Percentiles rank a stretch among this genome's conserved stretches.
Evolutionary conservation across 345 rosid genomes (phyloP).

Genomic region (Eucalyptus shirleyi): DNA sequence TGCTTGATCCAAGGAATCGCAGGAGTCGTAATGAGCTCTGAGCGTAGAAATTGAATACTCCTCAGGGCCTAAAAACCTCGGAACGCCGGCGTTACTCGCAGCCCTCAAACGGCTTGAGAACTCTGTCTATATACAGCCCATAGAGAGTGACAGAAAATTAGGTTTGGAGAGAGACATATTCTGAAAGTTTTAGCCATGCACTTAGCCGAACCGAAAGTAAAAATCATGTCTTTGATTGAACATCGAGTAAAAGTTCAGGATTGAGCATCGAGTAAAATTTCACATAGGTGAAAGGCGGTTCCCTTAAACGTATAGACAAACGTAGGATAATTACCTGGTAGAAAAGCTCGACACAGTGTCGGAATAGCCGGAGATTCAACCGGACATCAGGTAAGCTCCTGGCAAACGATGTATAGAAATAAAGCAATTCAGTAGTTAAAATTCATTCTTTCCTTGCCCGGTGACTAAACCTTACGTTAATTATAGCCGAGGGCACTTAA

Average conservation of each 20-base stretch:
- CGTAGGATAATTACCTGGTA: background rate
- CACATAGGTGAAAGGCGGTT: background rate
- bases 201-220: too few relatives aligned
- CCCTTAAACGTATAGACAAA: background rate
- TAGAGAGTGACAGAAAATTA: too few relatives aligned
- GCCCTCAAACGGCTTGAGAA: background rate
- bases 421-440: background rate
- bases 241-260: background rate
- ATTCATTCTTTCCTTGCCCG: background rate
- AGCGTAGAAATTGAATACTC: background rate
- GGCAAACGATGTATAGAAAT: background rate
- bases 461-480: background rate
- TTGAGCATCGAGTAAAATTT: too few relatives aligned
- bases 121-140: too few relatives aligned
- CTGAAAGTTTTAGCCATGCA: too few relatives aligned
- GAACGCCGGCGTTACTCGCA: background rate
- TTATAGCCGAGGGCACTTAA: background rate
- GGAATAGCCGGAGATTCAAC: background rate
- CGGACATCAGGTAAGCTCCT: too few relatives aligned
- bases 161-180: too few relatives aligned
- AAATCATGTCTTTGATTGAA: too few relatives aligned
- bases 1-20: background rate
- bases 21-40: background rate
- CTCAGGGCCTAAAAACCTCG: background rate
- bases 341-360: background rate